Percentiles rank a stretch among this genome's conserved stretches.
Conservation (phyloP, 139 green algal species). For the Eudorina sp. region DNA sequence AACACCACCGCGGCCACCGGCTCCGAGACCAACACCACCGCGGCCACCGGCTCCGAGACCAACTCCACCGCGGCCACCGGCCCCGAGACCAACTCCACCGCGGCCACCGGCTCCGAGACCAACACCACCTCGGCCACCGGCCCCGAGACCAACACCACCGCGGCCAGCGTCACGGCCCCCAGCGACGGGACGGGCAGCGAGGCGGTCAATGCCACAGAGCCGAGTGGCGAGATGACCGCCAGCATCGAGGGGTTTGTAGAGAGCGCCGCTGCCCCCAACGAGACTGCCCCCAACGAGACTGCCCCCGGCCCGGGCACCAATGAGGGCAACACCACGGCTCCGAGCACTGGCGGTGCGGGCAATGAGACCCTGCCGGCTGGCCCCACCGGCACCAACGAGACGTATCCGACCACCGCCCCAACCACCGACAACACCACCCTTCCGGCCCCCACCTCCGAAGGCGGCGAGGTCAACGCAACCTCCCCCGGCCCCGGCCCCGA, state of each 20-base stretch:
- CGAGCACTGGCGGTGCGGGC: neutral
- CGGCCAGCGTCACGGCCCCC: too few relatives aligned
- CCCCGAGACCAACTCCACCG: neutral
- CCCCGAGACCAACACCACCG: too few relatives aligned
- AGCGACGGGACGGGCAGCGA: too few relatives aligned
- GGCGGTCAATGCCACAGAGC: neutral
- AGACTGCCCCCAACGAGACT: neutral
- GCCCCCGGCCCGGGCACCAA: neutral
- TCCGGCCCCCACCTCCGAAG: neutral
- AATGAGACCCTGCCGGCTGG: too few relatives aligned
- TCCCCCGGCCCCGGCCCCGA: neutral
- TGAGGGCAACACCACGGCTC: neutral
- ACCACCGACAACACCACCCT: neutral
- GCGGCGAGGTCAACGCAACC: neutral
- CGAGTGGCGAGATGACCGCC: too few relatives aligned
- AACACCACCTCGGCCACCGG: neutral
- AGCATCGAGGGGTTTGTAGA: too few relatives aligned
- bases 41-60: too few relatives aligned
- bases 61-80: too few relatives aligned
- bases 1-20: neutral
- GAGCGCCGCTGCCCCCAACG: too few relatives aligned
- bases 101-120: neutral
- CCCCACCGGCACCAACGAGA: too few relatives aligned
- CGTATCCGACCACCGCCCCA: neutral
- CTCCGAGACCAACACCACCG: neutral